Percentiles rank a stretch among this genome's conserved stretches.
These are phyloP conservation scores for Calonectria naviculata DNA, from an alignment of 2,329 filamentous ascomycete species.

Conservation along the genomic window DNA sequence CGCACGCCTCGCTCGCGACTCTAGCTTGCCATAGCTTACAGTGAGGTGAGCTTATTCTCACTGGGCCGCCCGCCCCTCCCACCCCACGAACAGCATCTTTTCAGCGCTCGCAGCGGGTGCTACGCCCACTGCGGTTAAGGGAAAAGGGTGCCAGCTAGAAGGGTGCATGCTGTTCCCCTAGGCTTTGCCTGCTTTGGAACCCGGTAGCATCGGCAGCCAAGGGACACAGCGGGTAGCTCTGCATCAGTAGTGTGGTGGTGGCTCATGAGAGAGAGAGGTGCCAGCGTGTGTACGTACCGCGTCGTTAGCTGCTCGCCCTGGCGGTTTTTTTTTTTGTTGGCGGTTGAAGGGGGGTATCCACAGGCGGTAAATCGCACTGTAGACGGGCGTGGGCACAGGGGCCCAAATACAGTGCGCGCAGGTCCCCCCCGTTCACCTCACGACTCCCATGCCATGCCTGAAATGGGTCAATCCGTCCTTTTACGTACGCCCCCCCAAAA, in stretches of 20 bases:
- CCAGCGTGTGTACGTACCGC: neutral
- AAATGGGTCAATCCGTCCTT: neutral
- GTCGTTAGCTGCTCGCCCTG: conserved; percentile 2
- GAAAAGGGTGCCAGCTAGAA: neutral
- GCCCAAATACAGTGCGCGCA: conserved; percentile 7
- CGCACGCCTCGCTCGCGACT: neutral
- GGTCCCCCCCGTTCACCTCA: neutral
- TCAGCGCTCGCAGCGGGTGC: conserved; percentile 15
- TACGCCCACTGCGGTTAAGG: neutral
- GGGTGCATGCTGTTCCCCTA: neutral
- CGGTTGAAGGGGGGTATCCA: neutral
- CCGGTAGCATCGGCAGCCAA: conserved; percentile 10
- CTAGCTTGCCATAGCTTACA: neutral
- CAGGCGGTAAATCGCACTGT: neutral
- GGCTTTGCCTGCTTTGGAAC: neutral
- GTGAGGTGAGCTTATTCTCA: conserved; percentile 10
- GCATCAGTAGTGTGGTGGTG: neutral
- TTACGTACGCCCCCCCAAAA: neutral
- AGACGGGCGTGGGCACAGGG: neutral
- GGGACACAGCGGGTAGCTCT: conserved; percentile 13
- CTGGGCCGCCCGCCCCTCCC: neutral
- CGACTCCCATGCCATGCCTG: neutral
- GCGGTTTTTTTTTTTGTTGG: conserved; percentile 13
- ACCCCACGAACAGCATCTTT: neutral
- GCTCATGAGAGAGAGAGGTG: neutral